Evolutionary conservation across 2,329 filamentous ascomycete species (phyloP), one percentile per base, ranked within the genome.

Genomic region (Monosporascus sp.): DNA sequence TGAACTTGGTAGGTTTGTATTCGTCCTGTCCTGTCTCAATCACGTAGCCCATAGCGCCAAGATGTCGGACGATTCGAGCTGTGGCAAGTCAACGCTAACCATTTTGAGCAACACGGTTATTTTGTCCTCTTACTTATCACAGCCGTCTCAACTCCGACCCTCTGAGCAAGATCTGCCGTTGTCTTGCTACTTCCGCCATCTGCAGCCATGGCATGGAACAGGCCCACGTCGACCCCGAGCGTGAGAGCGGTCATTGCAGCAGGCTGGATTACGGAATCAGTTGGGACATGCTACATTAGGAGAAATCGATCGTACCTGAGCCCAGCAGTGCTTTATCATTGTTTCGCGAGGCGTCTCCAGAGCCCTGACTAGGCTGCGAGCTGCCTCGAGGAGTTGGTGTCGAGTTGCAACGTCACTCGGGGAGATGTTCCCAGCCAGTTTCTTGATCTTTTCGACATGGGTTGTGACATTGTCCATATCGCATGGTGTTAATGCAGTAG

Each of bases 271-370:
- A 27, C 25, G 25, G 25, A 27, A 27, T 27, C 25, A 27, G 25
- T 3, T 6, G 8, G 25, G 8, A 27, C 25, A 27, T 27, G 25
- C 25, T 27, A 27, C 8, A 27, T 9, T 3, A 27, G 25, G 25
- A 9, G 25, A 27, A 9, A 27, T 7, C 25, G 25, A 27, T 43
- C 60, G 52, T 58, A 68, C 69, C 67, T 78, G 68, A 0, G 72
- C 73, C 73, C 75, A 78, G 55, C 62, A 67, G 45, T 77, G 73
- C 51, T 72, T 67, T 50, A 77, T 68, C 67, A 78, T 76, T 76
- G 74, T 73, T 62, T 79, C 76, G 6, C 75, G 67, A 0, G 76
- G 76, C 0, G 73, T 77, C 57, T 79, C 75, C 0, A 75, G 63
- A 0, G 72, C 67, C 27, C 65, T 63, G 35, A 68, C 62, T 2